These are phyloP conservation scores for Hirschfeldia incana DNA, from an alignment of 345 rosid genomes.

Conservation along the genomic window DNA sequence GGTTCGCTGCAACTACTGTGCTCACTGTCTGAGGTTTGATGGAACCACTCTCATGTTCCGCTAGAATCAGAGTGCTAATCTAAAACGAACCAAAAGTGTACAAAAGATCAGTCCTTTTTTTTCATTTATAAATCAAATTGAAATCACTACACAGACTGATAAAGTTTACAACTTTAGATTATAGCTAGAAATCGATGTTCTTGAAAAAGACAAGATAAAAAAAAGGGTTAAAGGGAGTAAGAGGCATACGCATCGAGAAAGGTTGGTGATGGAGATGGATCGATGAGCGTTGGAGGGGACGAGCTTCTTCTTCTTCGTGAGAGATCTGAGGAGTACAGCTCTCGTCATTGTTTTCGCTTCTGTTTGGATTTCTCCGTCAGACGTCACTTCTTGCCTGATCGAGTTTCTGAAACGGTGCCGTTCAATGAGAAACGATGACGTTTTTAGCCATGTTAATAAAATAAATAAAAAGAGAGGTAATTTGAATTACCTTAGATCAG, in stretches of 20 bases:
- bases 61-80: slow-evolving; percentile 79
- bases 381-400: neutral
- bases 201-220: neutral
- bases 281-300: neutral
- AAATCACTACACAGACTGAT: neutral
- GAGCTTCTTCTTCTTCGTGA: neutral
- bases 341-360: neutral
- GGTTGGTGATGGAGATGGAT: neutral
- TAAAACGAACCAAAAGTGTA: slow-evolving; percentile 5
- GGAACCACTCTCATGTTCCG: slow-evolving; percentile 74
- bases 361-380: neutral
- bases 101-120: neutral
- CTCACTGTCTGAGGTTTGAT: slow-evolving; percentile 64
- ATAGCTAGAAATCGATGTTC: neutral
- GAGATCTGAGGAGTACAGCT: neutral
- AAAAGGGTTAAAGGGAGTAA: no score
- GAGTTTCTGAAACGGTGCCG: neutral
- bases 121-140: neutral
- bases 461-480: neutral
- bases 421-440: neutral
- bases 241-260: neutral
- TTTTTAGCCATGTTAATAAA: neutral
- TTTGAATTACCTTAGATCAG: neutral
- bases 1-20: slow-evolving; percentile 79
- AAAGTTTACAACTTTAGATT: neutral